Evolutionary conservation across 202 grass and related monocot genomes (phyloP).

Genomic region (Alloteropsis angusta): DNA sequence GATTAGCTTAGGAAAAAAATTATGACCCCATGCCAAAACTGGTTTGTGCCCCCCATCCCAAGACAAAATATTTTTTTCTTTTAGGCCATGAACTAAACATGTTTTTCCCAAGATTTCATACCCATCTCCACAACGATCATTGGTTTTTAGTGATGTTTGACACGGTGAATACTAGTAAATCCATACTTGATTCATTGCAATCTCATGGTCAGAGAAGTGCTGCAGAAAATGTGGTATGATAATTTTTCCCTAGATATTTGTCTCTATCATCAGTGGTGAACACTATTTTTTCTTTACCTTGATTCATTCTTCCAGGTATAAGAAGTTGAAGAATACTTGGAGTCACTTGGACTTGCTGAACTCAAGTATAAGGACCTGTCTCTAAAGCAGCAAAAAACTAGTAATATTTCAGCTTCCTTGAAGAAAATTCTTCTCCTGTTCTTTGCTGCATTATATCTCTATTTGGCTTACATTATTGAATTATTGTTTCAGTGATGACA

Average conservation of each 20-base stretch:
- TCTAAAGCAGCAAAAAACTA: neutral
- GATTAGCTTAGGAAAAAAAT: too few relatives aligned
- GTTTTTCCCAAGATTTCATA: neutral
- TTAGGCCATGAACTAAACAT: neutral
- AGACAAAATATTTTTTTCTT: neutral
- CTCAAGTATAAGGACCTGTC: neutral
- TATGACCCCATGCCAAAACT: neutral
- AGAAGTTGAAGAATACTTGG: neutral
- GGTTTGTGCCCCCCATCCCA: neutral
- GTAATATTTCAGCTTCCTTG: neutral
- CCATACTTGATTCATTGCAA: neutral
- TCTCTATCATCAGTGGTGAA: neutral
- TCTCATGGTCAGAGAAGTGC: too few relatives aligned
- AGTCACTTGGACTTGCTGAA: neutral
- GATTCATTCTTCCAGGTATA: neutral
- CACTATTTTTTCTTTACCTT: neutral
- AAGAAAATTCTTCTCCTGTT: neutral
- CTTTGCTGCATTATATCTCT: neutral
- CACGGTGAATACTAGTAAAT: neutral
- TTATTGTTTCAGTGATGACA: neutral
- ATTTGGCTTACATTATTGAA: neutral
- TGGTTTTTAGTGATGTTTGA: neutral
- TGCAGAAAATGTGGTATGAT: neutral
- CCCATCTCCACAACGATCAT: neutral
- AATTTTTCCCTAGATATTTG: neutral